phyloP scores from a whole-genome alignment of 192 early-diverging fungal genomes.

The Coemansia sp. region DNA sequence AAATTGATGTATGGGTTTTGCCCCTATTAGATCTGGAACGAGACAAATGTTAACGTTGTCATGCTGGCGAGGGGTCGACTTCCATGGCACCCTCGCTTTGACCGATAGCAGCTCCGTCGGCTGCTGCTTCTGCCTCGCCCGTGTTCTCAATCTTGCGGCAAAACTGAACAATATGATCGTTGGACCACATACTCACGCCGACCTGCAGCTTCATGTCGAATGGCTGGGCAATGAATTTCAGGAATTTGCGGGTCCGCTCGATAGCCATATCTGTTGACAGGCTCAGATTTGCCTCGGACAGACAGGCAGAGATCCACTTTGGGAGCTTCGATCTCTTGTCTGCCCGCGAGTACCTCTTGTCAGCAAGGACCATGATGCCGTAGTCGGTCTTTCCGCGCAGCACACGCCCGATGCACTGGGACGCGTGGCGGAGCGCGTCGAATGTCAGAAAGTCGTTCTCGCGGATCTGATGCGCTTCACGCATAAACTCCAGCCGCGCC shows the following conservation, averaged over 20 bases:
- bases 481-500: constrained; percentile 92
- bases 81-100: constrained; percentile 14
- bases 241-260: constrained; percentile 85
- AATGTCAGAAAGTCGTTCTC: constrained; percentile 99
- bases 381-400: constrained; percentile 98
- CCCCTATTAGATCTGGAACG: not conserved
- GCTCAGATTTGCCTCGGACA: constrained; percentile 86
- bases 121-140: not conserved
- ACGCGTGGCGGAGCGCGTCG: constrained; percentile 98
- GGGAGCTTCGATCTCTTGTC: constrained; percentile 97
- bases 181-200: constrained; percentile 84
- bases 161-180: constrained; percentile 65
- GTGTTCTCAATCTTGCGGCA: not conserved
- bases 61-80: constrained; percentile 11
- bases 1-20: no score
- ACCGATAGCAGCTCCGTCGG: constrained; percentile 1
- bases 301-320: constrained; percentile 91
- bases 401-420: constrained; percentile 98
- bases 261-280: constrained; percentile 98
- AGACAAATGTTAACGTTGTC: not conserved
- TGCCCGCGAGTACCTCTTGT: constrained; percentile 91
- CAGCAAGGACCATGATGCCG: constrained; percentile 98
- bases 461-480: constrained; percentile 89
- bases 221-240: constrained; percentile 95
- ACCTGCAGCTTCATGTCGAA: constrained; percentile 76